These are phyloP conservation scores for Xylariaceae sp. DNA, from an alignment of 2,329 filamentous ascomycete species.

Conservation along the genomic window DNA sequence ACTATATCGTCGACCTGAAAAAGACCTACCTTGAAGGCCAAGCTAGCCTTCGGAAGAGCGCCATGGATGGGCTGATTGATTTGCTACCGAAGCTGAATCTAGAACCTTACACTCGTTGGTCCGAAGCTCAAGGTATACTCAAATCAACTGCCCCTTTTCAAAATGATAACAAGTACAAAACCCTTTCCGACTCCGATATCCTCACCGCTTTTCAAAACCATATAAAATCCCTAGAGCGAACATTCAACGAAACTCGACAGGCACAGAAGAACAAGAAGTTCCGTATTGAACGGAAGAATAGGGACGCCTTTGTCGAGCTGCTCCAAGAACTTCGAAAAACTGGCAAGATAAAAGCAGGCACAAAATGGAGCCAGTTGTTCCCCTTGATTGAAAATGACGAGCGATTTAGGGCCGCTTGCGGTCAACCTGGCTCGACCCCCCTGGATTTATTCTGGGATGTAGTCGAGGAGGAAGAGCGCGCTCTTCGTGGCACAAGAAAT, in stretches of 20 bases:
- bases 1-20: slow-evolving; percentile 86
- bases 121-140: slow-evolving; percentile 83
- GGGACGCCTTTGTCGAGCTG: slow-evolving; percentile 79
- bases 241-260: slow-evolving; percentile 89
- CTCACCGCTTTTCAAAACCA: slow-evolving; percentile 93
- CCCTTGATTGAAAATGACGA: slow-evolving; percentile 78
- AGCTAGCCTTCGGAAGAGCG: slow-evolving; percentile 72
- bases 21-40: slow-evolving; percentile 81
- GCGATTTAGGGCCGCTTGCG: slow-evolving; percentile 82
- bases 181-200: slow-evolving; percentile 86
- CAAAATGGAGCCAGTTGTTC: slow-evolving; percentile 86
- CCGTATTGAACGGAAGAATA: slow-evolving; percentile 82
- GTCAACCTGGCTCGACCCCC: slow-evolving; percentile 82
- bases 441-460: slow-evolving; percentile 96
- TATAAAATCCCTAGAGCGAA: slow-evolving; percentile 88
- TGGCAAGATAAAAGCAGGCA: slow-evolving; percentile 85
- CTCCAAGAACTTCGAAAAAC: slow-evolving; percentile 74
- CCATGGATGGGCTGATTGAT: slow-evolving; percentile 81
- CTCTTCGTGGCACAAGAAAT: slow-evolving; percentile 80
- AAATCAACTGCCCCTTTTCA: slow-evolving; percentile 78
- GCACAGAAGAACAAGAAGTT: slow-evolving; percentile 82
- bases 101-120: slow-evolving; percentile 94
- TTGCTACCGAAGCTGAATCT: slow-evolving; percentile 81
- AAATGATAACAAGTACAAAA: slow-evolving; percentile 82
- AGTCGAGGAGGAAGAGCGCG: slow-evolving; percentile 89